Conservation (phyloP, 306 rosid genomes). For the Vigna nakashimae region DNA sequence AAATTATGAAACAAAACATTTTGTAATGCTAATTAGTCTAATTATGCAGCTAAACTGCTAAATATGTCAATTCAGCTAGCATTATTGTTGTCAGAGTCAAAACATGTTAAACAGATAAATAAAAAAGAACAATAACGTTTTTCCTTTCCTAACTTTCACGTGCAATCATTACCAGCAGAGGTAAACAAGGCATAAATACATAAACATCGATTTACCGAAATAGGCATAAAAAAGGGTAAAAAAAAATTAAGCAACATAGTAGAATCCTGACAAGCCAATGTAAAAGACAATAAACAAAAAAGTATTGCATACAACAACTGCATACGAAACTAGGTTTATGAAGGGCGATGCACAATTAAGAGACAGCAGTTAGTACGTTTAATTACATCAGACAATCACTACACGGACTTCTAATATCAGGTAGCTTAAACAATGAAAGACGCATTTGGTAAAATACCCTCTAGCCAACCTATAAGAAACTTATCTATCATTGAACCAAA, state of each 20-base stretch:
- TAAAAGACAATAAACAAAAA: no score
- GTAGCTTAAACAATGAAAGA: background rate
- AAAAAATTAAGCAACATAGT: background rate
- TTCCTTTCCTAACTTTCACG: constrained; percentile 16
- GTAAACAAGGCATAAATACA: background rate
- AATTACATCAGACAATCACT: background rate
- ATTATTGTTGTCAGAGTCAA: background rate
- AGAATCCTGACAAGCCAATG: background rate
- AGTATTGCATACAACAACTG: no score
- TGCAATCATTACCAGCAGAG: constrained; percentile 23
- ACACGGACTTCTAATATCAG: background rate
- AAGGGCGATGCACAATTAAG: background rate
- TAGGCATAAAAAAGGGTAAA: background rate
- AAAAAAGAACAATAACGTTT: background rate
- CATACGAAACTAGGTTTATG: background rate
- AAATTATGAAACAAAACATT: background rate
- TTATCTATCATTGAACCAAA: background rate
- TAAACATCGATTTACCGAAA: background rate
- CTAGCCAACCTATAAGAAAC: constrained; percentile 2
- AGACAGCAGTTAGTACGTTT: background rate
- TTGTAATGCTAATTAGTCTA: background rate
- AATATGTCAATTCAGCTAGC: constrained; percentile 17
- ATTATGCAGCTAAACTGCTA: constrained; percentile 8
- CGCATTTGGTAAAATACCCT: background rate
- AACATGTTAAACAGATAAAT: background rate